phyloP scores from a whole-genome alignment of 352 stramenopile genomes.

The Globisporangium viniferum region DNA sequence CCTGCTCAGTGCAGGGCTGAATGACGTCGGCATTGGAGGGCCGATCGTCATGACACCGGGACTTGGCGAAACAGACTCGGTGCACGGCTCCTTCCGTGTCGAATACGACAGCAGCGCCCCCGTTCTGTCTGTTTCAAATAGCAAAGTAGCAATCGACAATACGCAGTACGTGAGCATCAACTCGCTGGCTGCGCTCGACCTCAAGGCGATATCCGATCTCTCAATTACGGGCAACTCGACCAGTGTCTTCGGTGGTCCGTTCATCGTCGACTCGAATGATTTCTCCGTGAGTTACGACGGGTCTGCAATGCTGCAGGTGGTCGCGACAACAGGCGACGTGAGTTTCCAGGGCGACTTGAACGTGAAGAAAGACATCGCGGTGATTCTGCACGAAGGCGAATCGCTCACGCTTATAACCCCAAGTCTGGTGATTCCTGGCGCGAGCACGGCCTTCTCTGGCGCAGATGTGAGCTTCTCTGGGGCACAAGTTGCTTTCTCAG shows the following conservation, averaged over 20 bases:
- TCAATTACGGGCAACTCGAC: conserved; percentile 29
- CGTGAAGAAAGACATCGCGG: conserved; percentile 17
- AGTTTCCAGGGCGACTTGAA: conserved; percentile 25
- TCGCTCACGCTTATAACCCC: conserved; percentile 32
- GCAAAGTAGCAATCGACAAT: conserved; percentile 30
- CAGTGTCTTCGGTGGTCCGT: conserved; percentile 25
- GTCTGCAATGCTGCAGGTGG: conserved; percentile 19
- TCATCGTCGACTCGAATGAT: conserved; percentile 26
- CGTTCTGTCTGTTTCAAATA: conserved; percentile 33
- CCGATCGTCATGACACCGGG: conserved; percentile 43
- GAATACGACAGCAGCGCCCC: conserved; percentile 28
- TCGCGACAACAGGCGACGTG: conserved; percentile 23
- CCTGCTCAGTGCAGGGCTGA: conserved; percentile 33
- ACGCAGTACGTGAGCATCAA: conserved; percentile 29
- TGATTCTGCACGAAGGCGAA: conserved; percentile 27
- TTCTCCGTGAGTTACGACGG: conserved; percentile 21
- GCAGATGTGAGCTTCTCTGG: conserved; percentile 6
- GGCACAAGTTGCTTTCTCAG: conserved; percentile 11
- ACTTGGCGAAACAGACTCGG: conserved; percentile 19
- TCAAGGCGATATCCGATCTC: conserved; percentile 25
- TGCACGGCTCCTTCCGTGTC: conserved; percentile 36
- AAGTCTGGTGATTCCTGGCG: conserved; percentile 17
- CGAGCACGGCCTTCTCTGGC: conserved; percentile 7
- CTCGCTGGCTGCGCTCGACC: conserved; percentile 27
- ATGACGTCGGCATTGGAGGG: conserved; percentile 30